Base-by-base conservation (phyloP, 192 early-diverging fungal genomes). In the Podochytrium sp. region DNA sequence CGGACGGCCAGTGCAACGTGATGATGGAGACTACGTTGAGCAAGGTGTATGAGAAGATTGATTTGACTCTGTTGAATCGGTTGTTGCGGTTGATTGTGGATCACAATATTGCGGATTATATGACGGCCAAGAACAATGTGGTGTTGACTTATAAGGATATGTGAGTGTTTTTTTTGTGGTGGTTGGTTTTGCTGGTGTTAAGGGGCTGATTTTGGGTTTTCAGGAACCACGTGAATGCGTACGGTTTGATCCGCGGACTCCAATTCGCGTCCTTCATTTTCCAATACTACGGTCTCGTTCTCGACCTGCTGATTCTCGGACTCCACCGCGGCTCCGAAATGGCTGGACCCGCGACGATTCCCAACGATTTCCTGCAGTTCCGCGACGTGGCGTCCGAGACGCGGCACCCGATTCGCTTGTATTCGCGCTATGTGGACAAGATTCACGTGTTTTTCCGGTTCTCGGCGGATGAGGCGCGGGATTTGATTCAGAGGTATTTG, bases 51-150 rank as follows among this genome's bases (percentile, higher is more conserved):
- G 96, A 98, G 78, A 98, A 98, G 86, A 93, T 99, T 41, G 96
- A 99, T 87, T 86, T 99, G 71, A 98, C 96, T 35, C 83, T 99
- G 53, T 89, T 99, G 39, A 95, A 95, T 64, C 90, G 95, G 51
- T 84, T 99, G 35, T 81, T 99, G 75, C 90, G 98, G 47, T 85
- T 99, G 42, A 94, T 99, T 81, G 83, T 99, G 42, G 98, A 99
- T 83, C 98, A 98, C 87, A 97, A 98, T 78, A 89, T 99, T 87
- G 98, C 98, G n/a, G 98, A 99, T 74, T 99, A 99, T 78, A 96
- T 98, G 90, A 97, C 98, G 0, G 95, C 96, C 73, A 99, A 99
- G 85, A 99, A 99, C 86, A 99, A 99, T 85, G 91, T 99, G 39
- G 94, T 92, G 16, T 79, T 99, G 56, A 95, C 89, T 70, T 99